Percentiles rank a stretch among this genome's conserved stretches.
Evolutionary conservation across 345 rosid species (phyloP).

Genomic region (Gossypium herbaceum): DNA sequence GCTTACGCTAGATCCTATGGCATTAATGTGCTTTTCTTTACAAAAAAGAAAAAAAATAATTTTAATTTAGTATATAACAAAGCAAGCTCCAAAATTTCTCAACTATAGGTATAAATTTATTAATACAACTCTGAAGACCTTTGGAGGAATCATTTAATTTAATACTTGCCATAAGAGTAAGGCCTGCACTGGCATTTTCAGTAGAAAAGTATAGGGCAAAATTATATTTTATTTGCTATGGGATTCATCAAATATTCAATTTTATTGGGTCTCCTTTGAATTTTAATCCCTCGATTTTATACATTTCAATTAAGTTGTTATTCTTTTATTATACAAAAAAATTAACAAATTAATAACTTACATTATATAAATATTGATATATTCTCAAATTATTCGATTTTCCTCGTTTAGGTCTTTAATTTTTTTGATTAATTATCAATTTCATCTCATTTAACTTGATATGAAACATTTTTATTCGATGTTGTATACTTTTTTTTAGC

Average conservation of each 20-base stretch:
- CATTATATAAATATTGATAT: no score
- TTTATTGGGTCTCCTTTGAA: not conserved
- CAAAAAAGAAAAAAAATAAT: not conserved
- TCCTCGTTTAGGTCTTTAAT: no score
- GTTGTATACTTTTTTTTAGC: no score
- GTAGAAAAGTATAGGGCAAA: not conserved
- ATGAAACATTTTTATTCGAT: no score
- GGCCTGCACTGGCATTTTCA: slow-evolving; percentile 9
- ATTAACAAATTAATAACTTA: not conserved
- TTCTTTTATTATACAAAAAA: not conserved
- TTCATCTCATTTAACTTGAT: no score
- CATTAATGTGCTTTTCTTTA: not conserved
- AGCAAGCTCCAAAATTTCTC: slow-evolving; percentile 22
- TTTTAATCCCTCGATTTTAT: not conserved
- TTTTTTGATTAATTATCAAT: no score
- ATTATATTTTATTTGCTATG: not conserved
- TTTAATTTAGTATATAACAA: slow-evolving; percentile 11
- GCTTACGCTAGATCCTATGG: slow-evolving; percentile 45
- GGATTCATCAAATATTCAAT: slow-evolving; percentile 17
- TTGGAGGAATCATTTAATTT: slow-evolving; percentile 14
- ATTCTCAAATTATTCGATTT: no score
- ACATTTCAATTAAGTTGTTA: not conserved
- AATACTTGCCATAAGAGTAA: slow-evolving; percentile 10
- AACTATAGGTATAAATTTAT: not conserved
- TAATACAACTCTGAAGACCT: slow-evolving; percentile 20